Evolutionary conservation across 164 flowering plant genomes (phyloP).

Genomic region (Protea cynaroides): DNA sequence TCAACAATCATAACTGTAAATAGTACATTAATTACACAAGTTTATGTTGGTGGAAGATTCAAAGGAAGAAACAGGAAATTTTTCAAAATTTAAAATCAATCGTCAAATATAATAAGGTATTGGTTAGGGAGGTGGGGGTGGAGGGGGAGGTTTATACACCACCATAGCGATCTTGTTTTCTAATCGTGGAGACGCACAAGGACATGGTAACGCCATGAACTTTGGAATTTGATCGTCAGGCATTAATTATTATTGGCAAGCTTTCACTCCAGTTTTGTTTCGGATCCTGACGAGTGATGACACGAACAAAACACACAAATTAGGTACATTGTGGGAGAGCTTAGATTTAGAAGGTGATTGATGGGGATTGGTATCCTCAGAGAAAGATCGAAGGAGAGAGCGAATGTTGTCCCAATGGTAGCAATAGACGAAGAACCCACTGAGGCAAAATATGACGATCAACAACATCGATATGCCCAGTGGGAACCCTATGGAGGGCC

Average conservation of each 20-base stretch:
- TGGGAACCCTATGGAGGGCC: conserved; percentile 83
- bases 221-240: conserved; percentile 71
- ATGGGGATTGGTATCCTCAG: conserved; percentile 21
- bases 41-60: too few species aligned
- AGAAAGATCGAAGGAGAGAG: conserved; percentile 47
- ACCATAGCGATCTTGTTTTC: conserved; percentile 13
- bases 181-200: conserved; percentile 41
- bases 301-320: neutral
- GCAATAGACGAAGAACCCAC: conserved; percentile 89
- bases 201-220: conserved; percentile 85
- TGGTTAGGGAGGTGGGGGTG: too few species aligned
- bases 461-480: conserved; percentile 76
- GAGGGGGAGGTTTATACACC: too few species aligned
- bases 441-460: conserved; percentile 62
- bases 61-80: too few species aligned
- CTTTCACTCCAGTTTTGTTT: conserved; percentile 31
- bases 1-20: too few species aligned
- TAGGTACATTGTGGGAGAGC: too few species aligned
- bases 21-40: too few species aligned
- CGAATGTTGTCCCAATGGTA: conserved; percentile 93
- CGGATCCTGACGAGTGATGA: conserved; percentile 23
- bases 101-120: too few species aligned
- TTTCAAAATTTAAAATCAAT: too few species aligned
- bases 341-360: conserved; percentile 38
- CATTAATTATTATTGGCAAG: conserved; percentile 76